Conservation (phyloP, 208 protist species). For the Histomonas meleagridis region DNA sequence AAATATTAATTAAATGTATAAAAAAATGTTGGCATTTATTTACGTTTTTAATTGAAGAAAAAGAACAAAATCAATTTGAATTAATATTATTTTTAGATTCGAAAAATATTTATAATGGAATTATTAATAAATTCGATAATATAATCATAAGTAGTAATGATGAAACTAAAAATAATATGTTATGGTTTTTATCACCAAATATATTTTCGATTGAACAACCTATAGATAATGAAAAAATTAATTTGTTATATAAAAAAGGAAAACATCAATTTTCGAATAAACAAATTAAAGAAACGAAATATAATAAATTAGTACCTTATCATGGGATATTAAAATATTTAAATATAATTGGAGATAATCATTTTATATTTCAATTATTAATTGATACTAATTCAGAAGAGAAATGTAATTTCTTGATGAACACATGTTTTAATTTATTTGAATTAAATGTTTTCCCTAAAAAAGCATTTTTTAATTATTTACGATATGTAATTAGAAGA, state of each 20-base stretch:
- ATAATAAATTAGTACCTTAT: background rate
- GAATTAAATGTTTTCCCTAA: too few relatives aligned
- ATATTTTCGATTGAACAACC: background rate
- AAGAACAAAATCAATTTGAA: background rate
- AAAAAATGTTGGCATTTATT: background rate
- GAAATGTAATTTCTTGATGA: too few relatives aligned
- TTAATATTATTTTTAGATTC: background rate
- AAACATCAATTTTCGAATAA: too few relatives aligned
- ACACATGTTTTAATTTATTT: too few relatives aligned
- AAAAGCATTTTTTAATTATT: too few relatives aligned
- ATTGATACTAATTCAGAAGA: too few relatives aligned
- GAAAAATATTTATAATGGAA: background rate
- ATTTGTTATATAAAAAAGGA: background rate
- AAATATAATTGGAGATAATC: background rate
- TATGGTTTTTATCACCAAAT: background rate
- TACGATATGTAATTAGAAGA: too few relatives aligned
- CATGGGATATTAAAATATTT: background rate
- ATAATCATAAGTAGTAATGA: background rate
- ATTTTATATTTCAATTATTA: background rate
- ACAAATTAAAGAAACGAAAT: background rate
- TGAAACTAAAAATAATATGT: background rate
- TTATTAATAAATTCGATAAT: background rate
- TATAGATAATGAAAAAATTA: background rate
- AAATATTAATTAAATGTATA: background rate
- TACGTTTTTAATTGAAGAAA: background rate